phyloP scores from a whole-genome alignment of 371 early-diverging fungal species.

The Mucor indicus region DNA sequence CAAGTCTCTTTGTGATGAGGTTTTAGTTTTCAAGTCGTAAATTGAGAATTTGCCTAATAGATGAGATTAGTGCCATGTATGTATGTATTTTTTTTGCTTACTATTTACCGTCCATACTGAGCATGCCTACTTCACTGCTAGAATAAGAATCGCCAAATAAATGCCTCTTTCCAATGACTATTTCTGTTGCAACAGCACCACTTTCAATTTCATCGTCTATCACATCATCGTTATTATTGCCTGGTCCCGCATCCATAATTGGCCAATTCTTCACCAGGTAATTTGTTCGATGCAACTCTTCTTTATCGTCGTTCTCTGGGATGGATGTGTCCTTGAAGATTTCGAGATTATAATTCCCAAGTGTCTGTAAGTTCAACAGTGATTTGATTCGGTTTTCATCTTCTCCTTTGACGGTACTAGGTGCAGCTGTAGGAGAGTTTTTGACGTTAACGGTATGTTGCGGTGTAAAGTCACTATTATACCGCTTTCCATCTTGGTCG shows the following conservation, averaged over 20 bases:
- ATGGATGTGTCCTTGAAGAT: background rate
- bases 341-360: constrained; percentile 1
- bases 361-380: background rate
- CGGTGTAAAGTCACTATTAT: constrained; percentile 47
- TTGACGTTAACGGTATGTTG: constrained; percentile 10
- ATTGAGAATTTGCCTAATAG: constrained; percentile 50
- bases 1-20: constrained; percentile 47
- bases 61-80: too few species aligned
- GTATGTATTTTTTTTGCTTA: background rate
- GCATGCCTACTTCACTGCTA: constrained; percentile 50
- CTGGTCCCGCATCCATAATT: constrained; percentile 18
- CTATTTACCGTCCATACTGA: constrained; percentile 59
- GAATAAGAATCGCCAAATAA: constrained; percentile 14
- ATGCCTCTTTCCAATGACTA: constrained; percentile 49
- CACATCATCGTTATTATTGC: constrained; percentile 29
- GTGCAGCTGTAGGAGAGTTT: background rate
- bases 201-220: constrained; percentile 30
- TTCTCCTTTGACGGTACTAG: background rate
- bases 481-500: constrained; percentile 53
- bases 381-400: background rate
- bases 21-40: constrained; percentile 47
- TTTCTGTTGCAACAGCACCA: constrained; percentile 57
- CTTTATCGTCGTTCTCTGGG: constrained; percentile 2
- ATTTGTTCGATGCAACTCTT: constrained; percentile 28
- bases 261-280: constrained; percentile 46